A percentile compares a stretch with the other conserved stretches of the same genome.
phyloP scores from a whole-genome alignment of 768 basidiomycete genomes.

The Hortiboletus flavorubellus region DNA sequence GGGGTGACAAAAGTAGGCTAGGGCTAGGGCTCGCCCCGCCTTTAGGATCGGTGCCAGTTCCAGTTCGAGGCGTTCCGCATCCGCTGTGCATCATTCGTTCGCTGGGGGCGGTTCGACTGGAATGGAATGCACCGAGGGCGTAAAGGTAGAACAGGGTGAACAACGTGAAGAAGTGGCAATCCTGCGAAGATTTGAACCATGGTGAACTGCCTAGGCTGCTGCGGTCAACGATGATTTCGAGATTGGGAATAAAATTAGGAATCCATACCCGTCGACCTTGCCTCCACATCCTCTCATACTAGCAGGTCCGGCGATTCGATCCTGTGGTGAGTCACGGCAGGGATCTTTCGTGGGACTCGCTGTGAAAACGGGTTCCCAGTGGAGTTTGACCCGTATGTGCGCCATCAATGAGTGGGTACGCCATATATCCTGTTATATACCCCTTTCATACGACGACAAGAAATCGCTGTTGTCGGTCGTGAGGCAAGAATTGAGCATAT shows the following conservation, averaged over 20 bases:
- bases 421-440: neutral
- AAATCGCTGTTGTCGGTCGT: constrained; percentile 2
- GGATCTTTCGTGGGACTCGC: neutral
- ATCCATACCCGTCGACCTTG: neutral
- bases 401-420: neutral
- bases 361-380: neutral
- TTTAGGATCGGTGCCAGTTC: too few relatives aligned
- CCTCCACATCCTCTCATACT: neutral
- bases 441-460: neutral
- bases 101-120: neutral
- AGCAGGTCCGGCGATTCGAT: neutral
- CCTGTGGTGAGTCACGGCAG: neutral
- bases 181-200: neutral
- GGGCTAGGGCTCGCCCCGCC: neutral
- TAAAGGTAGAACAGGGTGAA: neutral
- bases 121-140: neutral
- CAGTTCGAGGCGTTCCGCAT: neutral
- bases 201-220: neutral
- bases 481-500: constrained; percentile 3
- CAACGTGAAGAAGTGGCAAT: neutral
- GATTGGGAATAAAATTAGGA: neutral
- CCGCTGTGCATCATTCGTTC: neutral
- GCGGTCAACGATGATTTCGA: neutral
- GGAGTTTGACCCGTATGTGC: neutral
- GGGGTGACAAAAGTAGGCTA: neutral